Evolutionary conservation across 768 basidiomycete genomes (phyloP), one percentile per base, ranked within the genome.

Genomic region (Leccinum sublutescens): DNA sequence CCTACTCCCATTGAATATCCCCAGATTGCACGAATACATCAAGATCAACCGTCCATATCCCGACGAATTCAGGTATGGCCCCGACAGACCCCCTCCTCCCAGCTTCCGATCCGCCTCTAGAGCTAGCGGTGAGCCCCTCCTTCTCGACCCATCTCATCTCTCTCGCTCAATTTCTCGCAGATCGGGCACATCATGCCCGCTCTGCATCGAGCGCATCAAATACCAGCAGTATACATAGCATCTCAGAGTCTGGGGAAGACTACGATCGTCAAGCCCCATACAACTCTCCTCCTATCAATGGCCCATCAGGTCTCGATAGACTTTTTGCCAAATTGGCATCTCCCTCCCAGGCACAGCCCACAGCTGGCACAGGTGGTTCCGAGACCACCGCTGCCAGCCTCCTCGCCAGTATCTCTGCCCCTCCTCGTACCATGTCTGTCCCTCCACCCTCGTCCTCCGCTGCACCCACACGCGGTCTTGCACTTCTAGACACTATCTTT

Each of bases 21-120:
- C 17, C 60, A 88, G 88, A 64, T 71, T 91, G 21, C 87, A 87
- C 69, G 78, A 78, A 1, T 90, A 84, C 65, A 81, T 90, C 69
- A 85, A 84, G 75, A 77, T 79, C 66, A 87, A 87, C 54, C 55
- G 80, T 17, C 80, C 84, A 10, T 92, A 93, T 69, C 91, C 91
- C 12, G 84, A 89, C 60, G 78, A 88, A 58, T 89, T 78, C 67
- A 80, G 82, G 59, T 89, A 88, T 71, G 86, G 86, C 21, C 87
- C 86, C 3, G 84, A 84, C 62, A 76, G 80, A 33, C 85, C 83
- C 6, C 87, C 87, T 5, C 87, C 85, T 17, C 83, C 84, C 25
- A 83, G 82, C 64, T 77, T 72, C 48, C 73, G 73, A 59, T 73
- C 72, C 3, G 52, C 54, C 8, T 75, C 72, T 56, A 65, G 73